Evolutionary conservation across 2,329 filamentous ascomycete species (phyloP).

Genomic region (Immersiporthe knoxdaviesiana): DNA sequence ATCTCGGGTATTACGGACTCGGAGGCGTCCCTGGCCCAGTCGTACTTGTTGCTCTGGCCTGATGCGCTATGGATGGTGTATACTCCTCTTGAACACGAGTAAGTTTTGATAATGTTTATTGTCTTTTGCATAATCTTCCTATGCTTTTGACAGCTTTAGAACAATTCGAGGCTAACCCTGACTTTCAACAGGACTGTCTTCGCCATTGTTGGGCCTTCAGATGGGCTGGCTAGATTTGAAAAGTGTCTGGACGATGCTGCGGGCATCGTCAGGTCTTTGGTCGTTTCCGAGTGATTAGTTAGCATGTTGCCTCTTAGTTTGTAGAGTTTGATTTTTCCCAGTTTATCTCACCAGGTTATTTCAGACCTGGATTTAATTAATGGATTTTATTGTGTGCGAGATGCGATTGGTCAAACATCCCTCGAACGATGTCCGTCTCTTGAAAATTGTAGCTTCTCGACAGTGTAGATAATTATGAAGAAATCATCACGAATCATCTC

Average conservation of each 20-base stretch:
- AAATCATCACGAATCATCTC: too few species aligned
- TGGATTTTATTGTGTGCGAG: background rate
- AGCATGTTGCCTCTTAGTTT: too few species aligned
- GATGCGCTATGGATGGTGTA: constrained; percentile 9
- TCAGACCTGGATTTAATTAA: too few species aligned
- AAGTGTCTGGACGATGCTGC: constrained; percentile 8
- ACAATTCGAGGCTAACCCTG: background rate
- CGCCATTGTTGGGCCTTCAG: background rate
- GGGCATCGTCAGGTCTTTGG: background rate
- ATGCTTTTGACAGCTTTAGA: too few species aligned
- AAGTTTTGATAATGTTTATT: background rate
- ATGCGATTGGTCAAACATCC: background rate
- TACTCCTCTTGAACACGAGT: background rate
- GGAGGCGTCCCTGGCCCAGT: background rate
- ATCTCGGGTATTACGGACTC: constrained; percentile 5
- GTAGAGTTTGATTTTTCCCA: too few species aligned
- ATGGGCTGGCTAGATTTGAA: background rate
- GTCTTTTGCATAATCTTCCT: background rate
- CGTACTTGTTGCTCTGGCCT: constrained; percentile 6
- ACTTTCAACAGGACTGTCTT: background rate
- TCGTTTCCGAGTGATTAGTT: background rate
- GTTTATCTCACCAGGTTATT: too few species aligned
- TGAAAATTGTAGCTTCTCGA: too few species aligned
- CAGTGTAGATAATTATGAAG: too few species aligned
- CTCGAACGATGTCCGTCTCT: too few species aligned